A percentile compares a stretch with the other conserved stretches of the same genome.
phyloP scores from a whole-genome alignment of 371 early-diverging fungal genomes.

The Polyrhizophydium stewartii region DNA sequence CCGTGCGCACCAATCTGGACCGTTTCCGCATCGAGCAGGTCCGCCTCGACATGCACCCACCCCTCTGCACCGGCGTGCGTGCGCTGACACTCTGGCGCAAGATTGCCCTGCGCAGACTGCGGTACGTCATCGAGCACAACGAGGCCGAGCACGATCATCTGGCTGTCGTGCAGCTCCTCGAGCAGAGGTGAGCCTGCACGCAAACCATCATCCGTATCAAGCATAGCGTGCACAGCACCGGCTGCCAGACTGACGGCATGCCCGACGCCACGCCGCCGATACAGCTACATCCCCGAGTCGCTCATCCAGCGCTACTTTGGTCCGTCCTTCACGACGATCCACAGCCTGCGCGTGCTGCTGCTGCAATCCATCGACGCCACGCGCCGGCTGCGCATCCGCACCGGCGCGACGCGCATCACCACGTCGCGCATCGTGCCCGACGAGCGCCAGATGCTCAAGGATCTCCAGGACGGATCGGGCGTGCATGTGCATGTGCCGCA shows the following conservation, averaged over 20 bases:
- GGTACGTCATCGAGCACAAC: constrained; percentile 35
- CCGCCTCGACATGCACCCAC: neutral
- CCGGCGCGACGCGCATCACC: neutral
- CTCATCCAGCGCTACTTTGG: constrained; percentile 31
- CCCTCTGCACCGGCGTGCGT: too few relatives aligned
- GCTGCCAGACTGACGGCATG: neutral
- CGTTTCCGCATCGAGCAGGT: constrained; percentile 34
- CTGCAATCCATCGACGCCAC: constrained; percentile 35
- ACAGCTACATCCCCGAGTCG: constrained; percentile 24
- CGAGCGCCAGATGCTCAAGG: neutral
- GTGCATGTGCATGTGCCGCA: constrained; percentile 5
- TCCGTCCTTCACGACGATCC: constrained; percentile 17
- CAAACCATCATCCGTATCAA: neutral
- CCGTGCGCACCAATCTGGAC: constrained; percentile 31
- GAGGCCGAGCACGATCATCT: constrained; percentile 32
- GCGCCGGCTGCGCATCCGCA: constrained; percentile 7
- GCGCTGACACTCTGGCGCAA: neutral
- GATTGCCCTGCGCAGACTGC: constrained; percentile 31
- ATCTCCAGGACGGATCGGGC: neutral
- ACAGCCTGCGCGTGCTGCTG: constrained; percentile 31
- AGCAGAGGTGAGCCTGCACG: constrained; percentile 17
- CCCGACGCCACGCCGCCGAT: neutral
- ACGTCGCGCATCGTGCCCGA: constrained; percentile 7
- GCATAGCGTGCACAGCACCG: neutral
- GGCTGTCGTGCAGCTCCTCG: constrained; percentile 31